Conservation (phyloP, 768 basidiomycete genomes). For the Kwoniella sp. region DNA sequence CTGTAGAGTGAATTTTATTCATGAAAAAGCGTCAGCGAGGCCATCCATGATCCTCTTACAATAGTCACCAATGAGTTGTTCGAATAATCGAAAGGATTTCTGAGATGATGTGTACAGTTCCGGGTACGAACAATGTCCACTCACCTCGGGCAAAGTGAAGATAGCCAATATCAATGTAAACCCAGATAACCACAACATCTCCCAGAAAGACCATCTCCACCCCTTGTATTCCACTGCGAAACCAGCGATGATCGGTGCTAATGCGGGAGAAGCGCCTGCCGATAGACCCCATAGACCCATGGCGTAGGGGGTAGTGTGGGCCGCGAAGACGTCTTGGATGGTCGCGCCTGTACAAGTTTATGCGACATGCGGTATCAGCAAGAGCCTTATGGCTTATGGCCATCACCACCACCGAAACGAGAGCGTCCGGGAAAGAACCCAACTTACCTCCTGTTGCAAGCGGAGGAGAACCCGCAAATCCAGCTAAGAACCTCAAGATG, state of each 20-base stretch:
- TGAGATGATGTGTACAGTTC: too few relatives aligned
- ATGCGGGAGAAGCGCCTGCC: conserved; percentile 49
- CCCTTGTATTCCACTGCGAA: conserved; percentile 54
- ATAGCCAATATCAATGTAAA: conserved; percentile 46
- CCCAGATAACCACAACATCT: conserved; percentile 54
- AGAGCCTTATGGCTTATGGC: too few relatives aligned
- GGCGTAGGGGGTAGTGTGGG: conserved; percentile 43
- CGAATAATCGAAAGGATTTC: too few relatives aligned
- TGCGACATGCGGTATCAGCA: too few relatives aligned
- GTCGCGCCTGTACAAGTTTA: conserved; percentile 46
- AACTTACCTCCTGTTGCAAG: conserved; percentile 55
- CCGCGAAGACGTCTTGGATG: conserved; percentile 51
- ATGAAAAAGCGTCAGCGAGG: too few relatives aligned
- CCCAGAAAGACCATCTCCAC: conserved; percentile 57
- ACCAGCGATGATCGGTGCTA: conserved; percentile 51
- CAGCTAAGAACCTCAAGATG: conserved; percentile 54
- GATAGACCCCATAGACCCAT: conserved; percentile 52
- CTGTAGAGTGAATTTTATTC: conserved; percentile 27
- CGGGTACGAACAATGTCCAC: neutral
- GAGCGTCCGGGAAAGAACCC: too few relatives aligned
- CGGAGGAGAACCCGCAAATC: conserved; percentile 56
- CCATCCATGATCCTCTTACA: too few relatives aligned
- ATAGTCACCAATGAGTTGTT: too few relatives aligned
- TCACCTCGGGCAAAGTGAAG: conserved; percentile 54
- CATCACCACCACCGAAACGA: too few relatives aligned